Conservation (phyloP, 2,329 filamentous ascomycete species). For the Zasmidium citrigriseum region DNA sequence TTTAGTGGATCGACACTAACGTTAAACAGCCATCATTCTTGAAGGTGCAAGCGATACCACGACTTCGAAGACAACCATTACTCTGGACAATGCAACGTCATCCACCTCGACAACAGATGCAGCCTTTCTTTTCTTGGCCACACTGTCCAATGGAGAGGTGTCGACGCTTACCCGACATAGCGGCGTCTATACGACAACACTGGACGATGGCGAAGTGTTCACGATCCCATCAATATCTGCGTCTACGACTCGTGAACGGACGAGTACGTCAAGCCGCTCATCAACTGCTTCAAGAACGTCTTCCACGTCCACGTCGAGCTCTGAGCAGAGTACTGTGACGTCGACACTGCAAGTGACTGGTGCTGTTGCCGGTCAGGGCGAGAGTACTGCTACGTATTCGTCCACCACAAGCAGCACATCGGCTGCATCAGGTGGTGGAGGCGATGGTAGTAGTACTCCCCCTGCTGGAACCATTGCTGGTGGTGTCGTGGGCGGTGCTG, state of each 20-base stretch:
- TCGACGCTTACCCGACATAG: constrained; percentile 25
- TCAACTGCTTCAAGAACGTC: constrained; percentile 6
- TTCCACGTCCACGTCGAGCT: not conserved
- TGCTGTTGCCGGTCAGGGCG: constrained; percentile 6
- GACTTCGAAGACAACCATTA: constrained; percentile 24
- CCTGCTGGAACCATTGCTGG: constrained; percentile 59
- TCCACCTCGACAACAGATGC: constrained; percentile 13
- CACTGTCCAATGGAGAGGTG: constrained; percentile 27
- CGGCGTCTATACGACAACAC: constrained; percentile 28
- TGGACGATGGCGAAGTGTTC: constrained; percentile 23
- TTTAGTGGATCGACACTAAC: constrained; percentile 12
- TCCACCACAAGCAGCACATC: constrained; percentile 12
- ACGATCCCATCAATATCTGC: constrained; percentile 23
- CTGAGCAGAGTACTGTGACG: constrained; percentile 16
- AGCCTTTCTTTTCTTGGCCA: constrained; percentile 24
- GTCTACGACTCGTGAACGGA: constrained; percentile 9
- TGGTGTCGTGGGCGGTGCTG: constrained; percentile 63
- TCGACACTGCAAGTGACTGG: constrained; percentile 6
- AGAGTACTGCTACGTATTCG: constrained; percentile 9
- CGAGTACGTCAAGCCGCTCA: not conserved
- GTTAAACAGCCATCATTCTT: constrained; percentile 19
- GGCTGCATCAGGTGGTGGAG: constrained; percentile 6
- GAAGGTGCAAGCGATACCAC: constrained; percentile 20
- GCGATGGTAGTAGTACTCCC: constrained; percentile 28
- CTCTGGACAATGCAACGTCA: constrained; percentile 3